phyloP scores from a whole-genome alignment of 1,139 yeast genomes.

The Yamadazyma triangularis region DNA sequence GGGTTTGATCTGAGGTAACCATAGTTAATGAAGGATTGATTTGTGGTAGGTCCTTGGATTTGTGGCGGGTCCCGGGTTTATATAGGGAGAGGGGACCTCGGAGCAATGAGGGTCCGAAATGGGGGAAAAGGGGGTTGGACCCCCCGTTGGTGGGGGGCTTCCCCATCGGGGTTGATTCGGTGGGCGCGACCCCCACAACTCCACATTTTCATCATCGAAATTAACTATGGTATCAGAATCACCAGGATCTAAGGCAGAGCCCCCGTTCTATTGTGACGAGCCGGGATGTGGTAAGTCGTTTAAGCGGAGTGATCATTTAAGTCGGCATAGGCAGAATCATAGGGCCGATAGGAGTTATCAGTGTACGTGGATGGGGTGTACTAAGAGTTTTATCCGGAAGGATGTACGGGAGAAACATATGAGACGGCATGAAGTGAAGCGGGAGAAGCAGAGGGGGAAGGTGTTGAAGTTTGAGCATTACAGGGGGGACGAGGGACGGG shows the following conservation, averaged over 20 bases:
- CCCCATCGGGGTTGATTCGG: no score
- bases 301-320: slow-evolving; percentile 33
- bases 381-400: slow-evolving; percentile 29
- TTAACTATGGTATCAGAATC: no score
- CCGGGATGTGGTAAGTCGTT: slow-evolving; percentile 28
- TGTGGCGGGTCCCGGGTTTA: neutral
- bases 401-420: slow-evolving; percentile 33
- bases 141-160: no score
- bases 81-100: neutral
- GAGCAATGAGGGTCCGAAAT: no score
- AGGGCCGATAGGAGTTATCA: slow-evolving; percentile 24
- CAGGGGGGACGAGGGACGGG: no score
- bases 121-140: no score
- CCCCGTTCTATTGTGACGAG: slow-evolving; percentile 15
- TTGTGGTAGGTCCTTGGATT: neutral
- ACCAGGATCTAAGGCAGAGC: no score
- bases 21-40: neutral
- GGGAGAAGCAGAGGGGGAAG: slow-evolving; percentile 6
- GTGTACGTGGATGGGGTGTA: slow-evolving; percentile 26
- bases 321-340: slow-evolving; percentile 35
- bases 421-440: slow-evolving; percentile 20
- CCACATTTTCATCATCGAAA: no score
- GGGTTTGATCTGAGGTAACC: no score
- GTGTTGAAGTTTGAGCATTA: slow-evolving; percentile 5
- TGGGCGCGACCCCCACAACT: no score